Evolutionary conservation across 2,329 filamentous ascomycete species (phyloP).

Genomic region (Ophiostoma angusticollis): DNA sequence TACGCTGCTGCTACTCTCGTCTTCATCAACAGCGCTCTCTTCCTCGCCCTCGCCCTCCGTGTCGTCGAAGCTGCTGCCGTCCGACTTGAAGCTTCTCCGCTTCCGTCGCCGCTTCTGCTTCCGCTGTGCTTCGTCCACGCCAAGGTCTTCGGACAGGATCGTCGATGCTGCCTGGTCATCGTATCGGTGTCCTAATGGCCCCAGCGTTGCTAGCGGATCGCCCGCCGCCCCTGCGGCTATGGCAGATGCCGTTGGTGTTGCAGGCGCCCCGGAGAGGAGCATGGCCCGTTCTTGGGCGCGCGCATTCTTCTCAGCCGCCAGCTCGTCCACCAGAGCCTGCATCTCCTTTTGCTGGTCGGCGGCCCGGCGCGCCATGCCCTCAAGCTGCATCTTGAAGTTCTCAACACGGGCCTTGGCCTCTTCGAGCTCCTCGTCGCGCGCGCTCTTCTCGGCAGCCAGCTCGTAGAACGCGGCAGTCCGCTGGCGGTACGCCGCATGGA

Average conservation of each 20-base stretch:
- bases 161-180: constrained; percentile 12
- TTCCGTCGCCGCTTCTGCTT: constrained; percentile 24
- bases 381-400: constrained; percentile 46
- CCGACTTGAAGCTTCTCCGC: constrained; percentile 30
- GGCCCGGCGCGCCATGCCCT: constrained; percentile 42
- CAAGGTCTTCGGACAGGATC: constrained; percentile 35
- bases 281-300: constrained; percentile 26
- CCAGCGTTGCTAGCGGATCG: too few species aligned
- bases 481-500: constrained; percentile 46
- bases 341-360: constrained; percentile 40
- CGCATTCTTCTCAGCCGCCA: constrained; percentile 36
- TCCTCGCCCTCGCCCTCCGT: constrained; percentile 35
- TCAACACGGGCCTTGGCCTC: constrained; percentile 39
- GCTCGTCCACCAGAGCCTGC: constrained; percentile 30
- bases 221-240: not conserved
- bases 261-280: constrained; percentile 16
- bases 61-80: constrained; percentile 32
- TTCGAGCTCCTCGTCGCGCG: constrained; percentile 40
- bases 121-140: constrained; percentile 35
- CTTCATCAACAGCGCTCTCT: constrained; percentile 32
- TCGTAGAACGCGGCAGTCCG: constrained; percentile 38
- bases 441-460: constrained; percentile 39
- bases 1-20: constrained; percentile 36
- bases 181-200: not conserved
- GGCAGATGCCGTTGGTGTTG: not conserved